A percentile compares a stretch with the other conserved stretches of the same genome.
phyloP scores from a whole-genome alignment of 352 stramenopile species.

The Phytophthora brassicae region DNA sequence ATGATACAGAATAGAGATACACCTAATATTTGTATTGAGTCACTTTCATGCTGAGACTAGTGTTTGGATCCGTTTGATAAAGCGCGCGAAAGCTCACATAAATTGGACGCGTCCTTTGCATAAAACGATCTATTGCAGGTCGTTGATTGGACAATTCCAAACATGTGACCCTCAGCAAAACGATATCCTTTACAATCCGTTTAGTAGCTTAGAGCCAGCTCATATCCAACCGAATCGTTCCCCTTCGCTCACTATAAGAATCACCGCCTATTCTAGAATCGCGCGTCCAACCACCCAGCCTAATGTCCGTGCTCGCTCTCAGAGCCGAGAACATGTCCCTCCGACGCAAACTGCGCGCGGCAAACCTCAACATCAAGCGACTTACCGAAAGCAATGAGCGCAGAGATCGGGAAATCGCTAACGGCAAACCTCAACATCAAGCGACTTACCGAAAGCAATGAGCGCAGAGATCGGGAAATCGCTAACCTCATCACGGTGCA shows the following conservation, averaged over 20 bases:
- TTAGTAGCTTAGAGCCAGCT: neutral
- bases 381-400: constrained; percentile 9
- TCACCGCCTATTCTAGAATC: too few species aligned
- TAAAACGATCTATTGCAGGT: constrained; percentile 7
- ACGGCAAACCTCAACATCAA: neutral
- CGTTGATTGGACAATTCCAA: constrained; percentile 3
- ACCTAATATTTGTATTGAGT: constrained; percentile 7
- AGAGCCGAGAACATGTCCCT: constrained; percentile 1
- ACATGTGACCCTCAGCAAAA: neutral
- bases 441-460: constrained; percentile 6
- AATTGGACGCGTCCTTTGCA: constrained; percentile 1
- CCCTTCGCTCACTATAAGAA: neutral
- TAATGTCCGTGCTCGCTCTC: constrained; percentile 8
- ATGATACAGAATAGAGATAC: constrained; percentile 15
- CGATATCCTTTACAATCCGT: neutral
- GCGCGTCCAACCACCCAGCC: neutral
- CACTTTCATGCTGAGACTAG: constrained; percentile 6
- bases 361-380: constrained; percentile 1
- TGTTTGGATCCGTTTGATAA: constrained; percentile 12
- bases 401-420: constrained; percentile 1
- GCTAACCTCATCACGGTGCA: constrained; percentile 1
- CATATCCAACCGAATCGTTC: neutral
- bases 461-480: constrained; percentile 4
- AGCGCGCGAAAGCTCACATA: constrained; percentile 19
- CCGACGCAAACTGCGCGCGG: neutral